Percentiles rank a stretch among this genome's conserved stretches.
phyloP scores from a whole-genome alignment of 1,139 yeast genomes.

The Lodderomyces orthopsilosis region DNA sequence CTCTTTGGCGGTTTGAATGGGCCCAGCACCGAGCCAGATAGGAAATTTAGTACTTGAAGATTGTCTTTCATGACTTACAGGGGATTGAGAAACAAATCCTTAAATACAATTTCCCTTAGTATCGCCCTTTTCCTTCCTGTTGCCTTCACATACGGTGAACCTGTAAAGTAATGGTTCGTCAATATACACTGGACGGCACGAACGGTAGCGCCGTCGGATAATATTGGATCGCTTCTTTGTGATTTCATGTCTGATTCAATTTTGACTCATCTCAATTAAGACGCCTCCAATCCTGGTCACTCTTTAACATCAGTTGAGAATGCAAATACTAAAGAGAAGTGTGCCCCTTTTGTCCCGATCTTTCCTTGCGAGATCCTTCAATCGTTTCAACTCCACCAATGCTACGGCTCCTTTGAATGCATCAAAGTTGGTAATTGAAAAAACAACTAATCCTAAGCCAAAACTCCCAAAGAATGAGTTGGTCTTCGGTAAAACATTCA shows the following conservation, averaged over 20 bases:
- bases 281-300: neutral
- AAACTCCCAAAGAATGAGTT: slow-evolving; percentile 72
- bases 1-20: too few species aligned
- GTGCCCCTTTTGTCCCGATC: neutral
- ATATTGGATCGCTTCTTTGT: neutral
- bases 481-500: slow-evolving; percentile 82
- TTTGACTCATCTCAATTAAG: neutral
- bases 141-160: too few species aligned
- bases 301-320: neutral
- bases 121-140: too few species aligned
- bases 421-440: slow-evolving; percentile 58
- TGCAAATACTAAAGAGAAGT: neutral
- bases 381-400: slow-evolving; percentile 9
- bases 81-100: too few species aligned
- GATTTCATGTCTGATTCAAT: neutral
- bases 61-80: too few species aligned
- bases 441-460: slow-evolving; percentile 60
- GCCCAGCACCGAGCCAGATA: too few species aligned
- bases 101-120: too few species aligned
- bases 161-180: too few species aligned
- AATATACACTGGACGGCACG: neutral
- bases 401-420: slow-evolving; percentile 49
- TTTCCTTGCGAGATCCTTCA: neutral
- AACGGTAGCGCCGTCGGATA: slow-evolving; percentile 1
- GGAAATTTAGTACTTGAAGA: too few species aligned